A percentile compares a stretch with the other conserved stretches of the same genome.
These are phyloP conservation scores for Orbilia brochopaga DNA, from an alignment of 2,329 filamentous ascomycete genomes.

Conservation along the genomic window DNA sequence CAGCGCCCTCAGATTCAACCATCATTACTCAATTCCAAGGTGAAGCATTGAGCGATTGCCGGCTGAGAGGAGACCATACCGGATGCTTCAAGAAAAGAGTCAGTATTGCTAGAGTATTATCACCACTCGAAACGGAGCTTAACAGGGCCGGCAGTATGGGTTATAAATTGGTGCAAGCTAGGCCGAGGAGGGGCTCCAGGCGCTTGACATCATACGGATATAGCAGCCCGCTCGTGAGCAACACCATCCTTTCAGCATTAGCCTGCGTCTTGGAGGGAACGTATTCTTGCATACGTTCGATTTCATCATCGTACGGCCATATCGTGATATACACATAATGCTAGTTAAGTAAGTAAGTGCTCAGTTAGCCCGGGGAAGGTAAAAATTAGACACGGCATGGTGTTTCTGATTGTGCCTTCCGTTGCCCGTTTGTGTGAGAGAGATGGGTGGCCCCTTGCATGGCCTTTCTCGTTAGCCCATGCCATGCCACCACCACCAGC, in stretches of 20 bases:
- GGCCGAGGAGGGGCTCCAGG: slow-evolving; percentile 5
- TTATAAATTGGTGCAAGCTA: slow-evolving; percentile 4
- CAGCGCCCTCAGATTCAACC: slow-evolving; percentile 1
- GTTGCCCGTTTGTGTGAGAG: slow-evolving; percentile 4
- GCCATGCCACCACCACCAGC: slow-evolving; percentile 19
- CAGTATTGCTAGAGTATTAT: slow-evolving; percentile 2
- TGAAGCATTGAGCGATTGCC: background rate
- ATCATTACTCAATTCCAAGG: too few species aligned
- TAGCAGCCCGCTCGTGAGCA: slow-evolving; percentile 7
- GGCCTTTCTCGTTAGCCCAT: background rate
- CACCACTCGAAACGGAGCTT: slow-evolving; percentile 32
- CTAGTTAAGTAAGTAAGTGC: too few species aligned
- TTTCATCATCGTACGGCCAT: background rate
- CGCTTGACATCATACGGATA: slow-evolving; percentile 13
- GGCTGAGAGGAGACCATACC: background rate
- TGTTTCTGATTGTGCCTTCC: background rate
- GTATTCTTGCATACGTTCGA: too few species aligned
- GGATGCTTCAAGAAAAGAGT: slow-evolving; percentile 17
- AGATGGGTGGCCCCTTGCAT: slow-evolving; percentile 31
- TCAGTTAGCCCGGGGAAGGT: too few species aligned
- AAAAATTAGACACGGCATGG: background rate
- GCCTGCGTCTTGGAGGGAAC: background rate
- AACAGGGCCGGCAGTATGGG: slow-evolving; percentile 14
- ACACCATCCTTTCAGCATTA: slow-evolving; percentile 6
- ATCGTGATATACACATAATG: background rate